Evolutionary conservation across 345 rosid species (phyloP), one percentile per base, ranked within the genome.

Genomic region (Salix brachista): DNA sequence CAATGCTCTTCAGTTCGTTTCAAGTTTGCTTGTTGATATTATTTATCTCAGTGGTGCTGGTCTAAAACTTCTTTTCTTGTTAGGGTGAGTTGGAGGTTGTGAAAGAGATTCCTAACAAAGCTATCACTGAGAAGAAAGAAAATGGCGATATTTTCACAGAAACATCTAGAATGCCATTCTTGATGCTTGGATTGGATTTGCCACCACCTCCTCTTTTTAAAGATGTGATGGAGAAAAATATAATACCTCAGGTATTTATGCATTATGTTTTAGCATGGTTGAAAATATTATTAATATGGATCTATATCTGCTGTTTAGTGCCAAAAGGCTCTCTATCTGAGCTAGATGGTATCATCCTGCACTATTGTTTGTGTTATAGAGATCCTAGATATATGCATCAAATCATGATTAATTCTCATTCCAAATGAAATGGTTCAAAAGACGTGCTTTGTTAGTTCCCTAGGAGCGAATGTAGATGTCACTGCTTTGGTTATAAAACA

Each of bases 191-290:
- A 34, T 84, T 96, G 77, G 99, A 96, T 87, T 88, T 96, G 86
- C 99, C 99, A 11, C 98, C 98, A 25, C 97, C 97, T 6, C 99
- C 98, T 50, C 92, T 96, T 74, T 96, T 96, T 86, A 87, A 91
- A 87, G 99, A 96, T 73, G 97, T 94, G 79, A 92, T 96, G 99
- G 99, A 96, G 86, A 96, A 96, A 84, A 96, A 94, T 82, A 96
- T 96, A 7, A 96, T 96, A 76, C 99, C 98, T 6, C 99, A 96
- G 97, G 99, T 92, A 86, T 5, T 52, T 39, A 14, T 83, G 26
- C 39, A 65, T 30, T 65, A 34, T 46, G 60, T 28, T 11, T 68
- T 76, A 46, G 26, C 69, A 19, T 21, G 46, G 16, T 39, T 26
- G 36, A 65, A 56, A 17, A 72, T 23, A 66, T 9, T 52, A 9